Evolutionary conservation across 352 stramenopile genomes (phyloP).

Genomic region (Thraustotheca clavata): DNA sequence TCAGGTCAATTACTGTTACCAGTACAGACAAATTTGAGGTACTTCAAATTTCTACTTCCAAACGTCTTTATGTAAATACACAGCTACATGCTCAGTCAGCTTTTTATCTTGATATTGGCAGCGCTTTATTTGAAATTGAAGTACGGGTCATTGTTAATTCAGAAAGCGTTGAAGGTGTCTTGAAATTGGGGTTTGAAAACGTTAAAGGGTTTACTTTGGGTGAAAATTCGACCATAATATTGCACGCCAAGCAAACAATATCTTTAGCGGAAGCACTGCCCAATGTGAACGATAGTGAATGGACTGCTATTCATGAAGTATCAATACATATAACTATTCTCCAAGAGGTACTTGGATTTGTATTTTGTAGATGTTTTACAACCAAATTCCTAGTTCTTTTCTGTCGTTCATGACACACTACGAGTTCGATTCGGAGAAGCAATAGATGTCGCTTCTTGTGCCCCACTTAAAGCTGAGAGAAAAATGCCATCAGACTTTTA

Average conservation of each 20-base stretch:
- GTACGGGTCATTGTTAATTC: neutral
- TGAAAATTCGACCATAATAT: neutral
- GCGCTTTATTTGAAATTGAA: slow-evolving; percentile 8
- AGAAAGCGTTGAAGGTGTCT: slow-evolving; percentile 9
- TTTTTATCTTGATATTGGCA: slow-evolving; percentile 13
- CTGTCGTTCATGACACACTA: neutral
- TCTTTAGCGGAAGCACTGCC: slow-evolving; percentile 11
- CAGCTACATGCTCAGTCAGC: neutral
- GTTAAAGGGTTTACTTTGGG: neutral
- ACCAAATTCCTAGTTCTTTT: neutral
- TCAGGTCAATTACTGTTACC: neutral
- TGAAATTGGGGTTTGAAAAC: neutral
- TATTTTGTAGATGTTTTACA: too few species aligned
- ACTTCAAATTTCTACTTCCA: too few species aligned
- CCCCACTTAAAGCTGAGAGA: neutral
- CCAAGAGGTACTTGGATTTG: too few species aligned
- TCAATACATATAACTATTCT: neutral
- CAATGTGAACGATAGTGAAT: slow-evolving; percentile 14
- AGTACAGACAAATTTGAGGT: neutral
- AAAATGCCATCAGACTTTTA: slow-evolving; percentile 9
- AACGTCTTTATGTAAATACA: neutral
- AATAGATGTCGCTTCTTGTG: neutral
- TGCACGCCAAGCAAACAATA: neutral
- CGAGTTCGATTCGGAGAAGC: neutral
- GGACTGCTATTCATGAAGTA: neutral